Percentiles rank a stretch among this genome's conserved stretches.
Conservation (phyloP, 176 grass and related monocot genomes). For the Canna indica region DNA sequence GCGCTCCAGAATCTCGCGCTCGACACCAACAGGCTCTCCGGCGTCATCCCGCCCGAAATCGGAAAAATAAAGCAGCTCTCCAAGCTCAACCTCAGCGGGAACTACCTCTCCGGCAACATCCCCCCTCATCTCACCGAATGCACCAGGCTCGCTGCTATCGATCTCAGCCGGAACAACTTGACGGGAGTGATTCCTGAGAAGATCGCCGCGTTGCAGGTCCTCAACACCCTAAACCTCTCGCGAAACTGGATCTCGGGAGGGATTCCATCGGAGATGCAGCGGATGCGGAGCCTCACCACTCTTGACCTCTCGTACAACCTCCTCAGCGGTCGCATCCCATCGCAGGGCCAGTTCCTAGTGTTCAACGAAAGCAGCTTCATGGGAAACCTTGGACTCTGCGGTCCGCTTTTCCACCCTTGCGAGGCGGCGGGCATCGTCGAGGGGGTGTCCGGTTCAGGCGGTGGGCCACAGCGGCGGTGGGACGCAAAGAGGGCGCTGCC, state of each 20-base stretch:
- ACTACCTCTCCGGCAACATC: slow-evolving; percentile 44
- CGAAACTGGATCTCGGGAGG: slow-evolving; percentile 42
- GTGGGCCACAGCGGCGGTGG: not conserved
- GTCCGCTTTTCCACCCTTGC: slow-evolving; percentile 7
- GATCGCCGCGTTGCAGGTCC: slow-evolving; percentile 41
- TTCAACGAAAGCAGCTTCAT: slow-evolving; percentile 74
- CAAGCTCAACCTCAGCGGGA: slow-evolving; percentile 54
- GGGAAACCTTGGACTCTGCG: slow-evolving; percentile 55
- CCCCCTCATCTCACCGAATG: slow-evolving; percentile 46
- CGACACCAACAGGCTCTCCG: slow-evolving; percentile 54
- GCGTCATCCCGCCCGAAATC: slow-evolving; percentile 42
- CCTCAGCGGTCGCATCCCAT: slow-evolving; percentile 47
- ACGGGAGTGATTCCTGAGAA: slow-evolving; percentile 46
- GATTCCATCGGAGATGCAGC: slow-evolving; percentile 43
- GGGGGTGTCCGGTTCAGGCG: not conserved
- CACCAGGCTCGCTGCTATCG: slow-evolving; percentile 33
- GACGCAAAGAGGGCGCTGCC: slow-evolving; percentile 32
- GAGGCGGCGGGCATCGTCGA: not conserved
- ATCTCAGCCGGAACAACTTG: slow-evolving; percentile 71
- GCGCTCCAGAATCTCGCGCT: slow-evolving; percentile 57
- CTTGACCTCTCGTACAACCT: slow-evolving; percentile 78
- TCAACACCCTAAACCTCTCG: slow-evolving; percentile 79
- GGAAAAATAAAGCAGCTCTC: slow-evolving; percentile 40
- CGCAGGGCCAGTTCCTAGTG: slow-evolving; percentile 67
- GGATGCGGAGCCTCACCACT: slow-evolving; percentile 78